phyloP scores from a whole-genome alignment of 2,329 filamentous ascomycete species.

The Ascochyta viciae-villosae region DNA sequence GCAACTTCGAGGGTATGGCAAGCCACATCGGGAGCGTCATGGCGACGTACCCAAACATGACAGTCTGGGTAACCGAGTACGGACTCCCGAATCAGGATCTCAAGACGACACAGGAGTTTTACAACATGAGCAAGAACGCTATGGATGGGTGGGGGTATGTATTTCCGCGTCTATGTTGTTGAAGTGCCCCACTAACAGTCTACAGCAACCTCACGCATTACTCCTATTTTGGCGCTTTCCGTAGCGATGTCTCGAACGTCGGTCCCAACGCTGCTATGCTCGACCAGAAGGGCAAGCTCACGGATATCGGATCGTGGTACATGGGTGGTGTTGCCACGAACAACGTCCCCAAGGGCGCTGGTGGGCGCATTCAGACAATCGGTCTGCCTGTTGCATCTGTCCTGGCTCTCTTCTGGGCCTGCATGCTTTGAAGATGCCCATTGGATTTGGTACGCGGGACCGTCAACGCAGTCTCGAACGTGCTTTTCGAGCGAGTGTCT shows the following conservation, averaged over 20 bases:
- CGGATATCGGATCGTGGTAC: constrained; percentile 80
- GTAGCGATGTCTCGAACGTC: constrained; percentile 73
- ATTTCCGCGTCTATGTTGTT: background rate
- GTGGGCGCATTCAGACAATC: constrained; percentile 8
- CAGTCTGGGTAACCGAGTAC: constrained; percentile 83
- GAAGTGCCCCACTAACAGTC: background rate
- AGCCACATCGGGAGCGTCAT: constrained; percentile 69
- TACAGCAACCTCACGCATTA: constrained; percentile 68
- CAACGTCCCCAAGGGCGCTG: constrained; percentile 11
- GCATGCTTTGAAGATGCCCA: background rate
- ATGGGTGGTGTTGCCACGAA: constrained; percentile 58
- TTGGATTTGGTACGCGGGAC: background rate
- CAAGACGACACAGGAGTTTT: constrained; percentile 67
- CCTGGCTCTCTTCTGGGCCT: constrained; percentile 10
- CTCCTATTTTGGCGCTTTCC: constrained; percentile 78
- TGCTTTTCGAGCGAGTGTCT: background rate
- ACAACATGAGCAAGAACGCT: constrained; percentile 70
- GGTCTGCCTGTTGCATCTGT: background rate
- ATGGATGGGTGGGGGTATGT: constrained; percentile 67
- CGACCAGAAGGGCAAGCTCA: constrained; percentile 70
- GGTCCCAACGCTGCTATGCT: constrained; percentile 77
- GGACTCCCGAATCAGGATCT: constrained; percentile 66
- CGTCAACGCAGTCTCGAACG: background rate
- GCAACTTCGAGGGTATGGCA: constrained; percentile 72
- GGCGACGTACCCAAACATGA: constrained; percentile 57